These are phyloP conservation scores for Vitis rupestris DNA, from an alignment of 164 flowering plant species.

Conservation along the genomic window DNA sequence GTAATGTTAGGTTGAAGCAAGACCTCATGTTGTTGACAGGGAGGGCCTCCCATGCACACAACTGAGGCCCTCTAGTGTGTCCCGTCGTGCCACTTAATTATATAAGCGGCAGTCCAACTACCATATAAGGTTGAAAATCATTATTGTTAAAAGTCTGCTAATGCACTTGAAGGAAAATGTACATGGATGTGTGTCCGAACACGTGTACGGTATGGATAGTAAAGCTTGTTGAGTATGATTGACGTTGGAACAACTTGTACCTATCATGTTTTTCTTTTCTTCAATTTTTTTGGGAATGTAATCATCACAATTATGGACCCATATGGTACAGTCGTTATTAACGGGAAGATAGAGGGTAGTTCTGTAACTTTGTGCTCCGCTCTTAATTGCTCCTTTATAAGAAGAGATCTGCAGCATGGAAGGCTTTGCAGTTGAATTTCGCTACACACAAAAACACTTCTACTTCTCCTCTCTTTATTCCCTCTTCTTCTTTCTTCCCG, in stretches of 20 bases:
- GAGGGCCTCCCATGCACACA: background rate
- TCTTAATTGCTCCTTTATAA: conserved; percentile 14
- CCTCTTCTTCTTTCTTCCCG: background rate
- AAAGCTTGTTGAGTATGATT: conserved; percentile 9
- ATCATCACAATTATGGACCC: conserved; percentile 1
- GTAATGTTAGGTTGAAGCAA: background rate
- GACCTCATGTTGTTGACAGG: conserved; percentile 4
- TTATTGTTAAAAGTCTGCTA: conserved; percentile 15
- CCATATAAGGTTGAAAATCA: conserved; percentile 13
- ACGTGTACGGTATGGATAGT: conserved; percentile 29
- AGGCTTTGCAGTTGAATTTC: conserved; percentile 1
- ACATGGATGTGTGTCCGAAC: conserved; percentile 17
- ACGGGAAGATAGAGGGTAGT: conserved; percentile 1
- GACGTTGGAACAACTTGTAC: conserved; percentile 4
- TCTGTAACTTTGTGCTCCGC: background rate
- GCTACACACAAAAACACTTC: background rate
- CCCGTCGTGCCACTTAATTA: conserved; percentile 6
- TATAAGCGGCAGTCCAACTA: conserved; percentile 8
- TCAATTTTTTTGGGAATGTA: conserved; percentile 6
- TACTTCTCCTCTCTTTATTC: background rate
- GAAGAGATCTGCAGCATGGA: background rate
- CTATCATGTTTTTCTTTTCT: background rate
- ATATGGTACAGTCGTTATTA: background rate
- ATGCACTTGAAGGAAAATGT: background rate
- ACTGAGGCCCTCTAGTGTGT: background rate